phyloP scores from a whole-genome alignment of 805 yeast genomes.

The Starmerella geochares region DNA sequence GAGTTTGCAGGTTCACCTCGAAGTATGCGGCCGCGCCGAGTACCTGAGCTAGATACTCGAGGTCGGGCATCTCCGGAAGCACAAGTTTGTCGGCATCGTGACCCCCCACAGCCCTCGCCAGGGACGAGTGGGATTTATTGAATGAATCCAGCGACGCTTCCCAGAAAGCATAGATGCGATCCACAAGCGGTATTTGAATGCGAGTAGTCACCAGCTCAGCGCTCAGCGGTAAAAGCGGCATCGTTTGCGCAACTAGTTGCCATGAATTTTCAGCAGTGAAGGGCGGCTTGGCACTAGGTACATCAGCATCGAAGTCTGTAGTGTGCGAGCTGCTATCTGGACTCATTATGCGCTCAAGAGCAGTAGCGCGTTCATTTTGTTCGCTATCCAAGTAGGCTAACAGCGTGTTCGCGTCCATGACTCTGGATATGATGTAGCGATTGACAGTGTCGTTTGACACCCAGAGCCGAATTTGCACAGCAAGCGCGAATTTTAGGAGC shows the following conservation, averaged over 20 bases:
- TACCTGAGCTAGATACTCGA: conserved; percentile 37
- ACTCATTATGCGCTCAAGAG: neutral
- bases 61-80: conserved; percentile 30
- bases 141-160: conserved; percentile 37
- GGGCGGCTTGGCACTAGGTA: conserved; percentile 44
- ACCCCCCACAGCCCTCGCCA: conserved; percentile 32
- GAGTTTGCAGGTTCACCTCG: conserved; percentile 33
- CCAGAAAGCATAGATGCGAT: conserved; percentile 40
- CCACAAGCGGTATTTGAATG: conserved; percentile 49
- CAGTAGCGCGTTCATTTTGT: neutral
- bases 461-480: conserved; percentile 8
- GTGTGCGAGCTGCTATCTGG: conserved; percentile 11
- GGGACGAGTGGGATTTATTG: conserved; percentile 34
- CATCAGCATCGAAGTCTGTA: conserved; percentile 46
- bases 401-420: neutral
- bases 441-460: neutral
- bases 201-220: conserved; percentile 36
- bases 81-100: conserved; percentile 26
- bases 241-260: conserved; percentile 37
- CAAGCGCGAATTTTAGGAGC: conserved; percentile 6
- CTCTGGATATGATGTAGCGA: neutral
- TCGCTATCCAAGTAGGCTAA: conserved; percentile 6
- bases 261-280: conserved; percentile 49
- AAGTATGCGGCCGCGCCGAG: conserved; percentile 34
- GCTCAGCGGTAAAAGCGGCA: conserved; percentile 40